Evolutionary conservation across 768 basidiomycete species (phyloP), one percentile per base, ranked within the genome.

Genomic region (Steccherinum ochraceum): DNA sequence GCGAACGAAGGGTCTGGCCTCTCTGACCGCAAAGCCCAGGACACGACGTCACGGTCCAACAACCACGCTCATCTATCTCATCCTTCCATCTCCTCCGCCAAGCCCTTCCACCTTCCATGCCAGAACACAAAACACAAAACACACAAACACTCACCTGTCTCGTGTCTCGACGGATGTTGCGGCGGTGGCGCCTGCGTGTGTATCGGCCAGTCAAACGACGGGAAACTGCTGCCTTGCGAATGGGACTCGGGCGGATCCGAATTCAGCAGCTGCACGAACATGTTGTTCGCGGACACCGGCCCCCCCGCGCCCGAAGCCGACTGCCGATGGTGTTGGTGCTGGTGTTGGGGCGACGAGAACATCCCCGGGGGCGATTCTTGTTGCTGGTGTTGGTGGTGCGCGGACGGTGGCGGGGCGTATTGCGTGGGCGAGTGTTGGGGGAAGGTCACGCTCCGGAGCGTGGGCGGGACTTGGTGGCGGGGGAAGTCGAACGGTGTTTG

Each of bases 201-300:
- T 48, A 57, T 52, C n/a, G 60, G 62, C 62, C 62, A 63, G 41
- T 61, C 60, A 52, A 63, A 63, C 52, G 51, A 35, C 27, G 26
- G 54, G 51, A 50, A 56, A 52, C 40, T 48, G 7, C 49, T 16
- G 24, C 18, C 30, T 40, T 24, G 39, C 50, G 42, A 11, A 41
- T 30, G 45, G 46, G 30, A 19, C 50, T 44, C 54, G 45, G 54
- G 52, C 45, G 48, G 53, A 26, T 49, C 46, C 39, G 53, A 48
- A 35, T 51, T 48, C 45, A 64, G 55, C 20, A 61, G 53, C 45
- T 61, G 61, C 49, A 56, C 57, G 50, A 63, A 53, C 45, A 59
- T 52, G 50, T 51, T 58, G 40, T 52, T 54, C 42, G 57, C 25
- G 52, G 58, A 50, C 51, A 43, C 25, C 44, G 49, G 49, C 44